Evolutionary conservation across 169 alveolate species (phyloP).

Genomic region (Plasmodium vivax): DNA sequence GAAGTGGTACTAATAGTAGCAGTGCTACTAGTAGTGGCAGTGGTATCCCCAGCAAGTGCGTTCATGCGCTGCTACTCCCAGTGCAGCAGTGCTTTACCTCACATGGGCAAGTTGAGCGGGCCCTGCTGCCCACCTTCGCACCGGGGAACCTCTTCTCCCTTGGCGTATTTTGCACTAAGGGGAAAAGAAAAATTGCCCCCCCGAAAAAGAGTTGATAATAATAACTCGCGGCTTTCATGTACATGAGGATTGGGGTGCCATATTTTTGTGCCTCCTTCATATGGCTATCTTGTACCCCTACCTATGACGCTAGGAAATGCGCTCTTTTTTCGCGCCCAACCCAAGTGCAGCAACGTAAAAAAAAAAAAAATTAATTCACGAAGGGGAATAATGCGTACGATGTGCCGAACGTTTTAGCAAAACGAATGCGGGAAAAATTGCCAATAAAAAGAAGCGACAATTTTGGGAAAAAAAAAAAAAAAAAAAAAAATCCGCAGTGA

Average conservation of each 20-base stretch:
- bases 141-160: not conserved
- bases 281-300: not conserved
- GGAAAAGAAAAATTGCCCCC: not conserved
- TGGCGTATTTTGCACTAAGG: not conserved
- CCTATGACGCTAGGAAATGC: not conserved
- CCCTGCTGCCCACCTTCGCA: not conserved
- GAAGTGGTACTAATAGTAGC: not conserved
- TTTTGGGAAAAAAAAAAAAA: not conserved
- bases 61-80: not conserved
- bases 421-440: not conserved
- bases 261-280: not conserved
- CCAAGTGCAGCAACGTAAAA: conserved; percentile 1
- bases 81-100: not conserved
- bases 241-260: not conserved
- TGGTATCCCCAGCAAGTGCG: not conserved
- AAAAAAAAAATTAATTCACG: not conserved
- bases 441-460: not conserved
- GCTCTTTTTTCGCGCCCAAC: not conserved
- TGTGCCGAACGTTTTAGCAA: not conserved
- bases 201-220: not conserved
- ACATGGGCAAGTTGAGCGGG: not conserved
- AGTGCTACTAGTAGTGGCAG: too few relatives aligned
- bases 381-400: not conserved
- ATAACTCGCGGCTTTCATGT: not conserved
- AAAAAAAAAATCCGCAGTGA: not conserved